Evolutionary conservation across 2,329 filamentous ascomycete genomes (phyloP).

Genomic region (Drechslera avenae): DNA sequence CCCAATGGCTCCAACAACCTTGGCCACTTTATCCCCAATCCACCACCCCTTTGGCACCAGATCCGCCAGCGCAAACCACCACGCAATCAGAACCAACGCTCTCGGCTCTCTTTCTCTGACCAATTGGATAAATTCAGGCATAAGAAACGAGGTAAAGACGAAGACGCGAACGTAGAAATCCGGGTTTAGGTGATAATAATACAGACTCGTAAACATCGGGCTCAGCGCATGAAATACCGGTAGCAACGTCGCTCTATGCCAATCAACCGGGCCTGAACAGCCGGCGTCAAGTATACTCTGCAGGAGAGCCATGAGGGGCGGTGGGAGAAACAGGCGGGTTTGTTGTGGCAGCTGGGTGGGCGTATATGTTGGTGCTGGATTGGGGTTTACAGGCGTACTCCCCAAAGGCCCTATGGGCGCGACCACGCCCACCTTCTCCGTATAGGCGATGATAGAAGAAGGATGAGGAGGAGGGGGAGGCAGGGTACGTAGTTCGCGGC

Average conservation of each 20-base stretch:
- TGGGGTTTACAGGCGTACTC: conserved; percentile 30
- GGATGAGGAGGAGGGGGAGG: conserved; percentile 41
- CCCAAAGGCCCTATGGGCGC: conserved; percentile 17
- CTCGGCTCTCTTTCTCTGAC: conserved; percentile 31
- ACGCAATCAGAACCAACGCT: conserved; percentile 34
- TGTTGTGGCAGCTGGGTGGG: conserved; percentile 4
- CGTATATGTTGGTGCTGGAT: conserved; percentile 34
- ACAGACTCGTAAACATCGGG: conserved; percentile 42
- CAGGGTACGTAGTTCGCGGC: conserved; percentile 33
- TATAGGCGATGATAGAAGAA: conserved; percentile 15
- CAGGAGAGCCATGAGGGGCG: conserved; percentile 31
- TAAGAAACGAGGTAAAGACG: conserved; percentile 39
- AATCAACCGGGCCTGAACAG: conserved; percentile 21
- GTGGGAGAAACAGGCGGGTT: conserved; percentile 36
- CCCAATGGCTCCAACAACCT: conserved; percentile 31
- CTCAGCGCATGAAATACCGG: conserved; percentile 38
- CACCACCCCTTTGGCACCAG: conserved; percentile 38
- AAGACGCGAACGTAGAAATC: conserved; percentile 39
- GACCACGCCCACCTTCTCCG: conserved; percentile 2
- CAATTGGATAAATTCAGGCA: conserved; percentile 34
- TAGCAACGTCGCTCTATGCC: conserved; percentile 27
- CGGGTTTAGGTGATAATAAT: conserved; percentile 36
- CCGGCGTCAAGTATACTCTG: conserved; percentile 19
- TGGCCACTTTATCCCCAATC: conserved; percentile 15
- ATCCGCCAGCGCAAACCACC: conserved; percentile 37